Evolutionary conservation across 139 green algal genomes (phyloP), one percentile per base, ranked within the genome.

Genomic region (Zygnema cylindricum): DNA sequence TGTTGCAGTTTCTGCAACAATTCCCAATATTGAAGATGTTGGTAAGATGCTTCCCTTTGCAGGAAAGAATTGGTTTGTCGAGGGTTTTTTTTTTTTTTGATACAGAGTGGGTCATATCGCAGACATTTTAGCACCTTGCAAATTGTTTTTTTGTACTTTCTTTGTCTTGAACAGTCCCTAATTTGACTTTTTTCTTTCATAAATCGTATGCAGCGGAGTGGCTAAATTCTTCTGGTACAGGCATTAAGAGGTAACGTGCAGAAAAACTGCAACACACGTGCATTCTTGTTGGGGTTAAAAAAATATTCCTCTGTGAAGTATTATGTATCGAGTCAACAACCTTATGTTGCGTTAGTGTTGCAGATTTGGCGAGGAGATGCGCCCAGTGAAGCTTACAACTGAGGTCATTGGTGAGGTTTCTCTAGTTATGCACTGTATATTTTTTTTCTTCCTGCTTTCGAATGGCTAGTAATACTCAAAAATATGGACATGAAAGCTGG

Each of bases 1-100:
- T 86, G 87, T 98, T 39, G 96, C 96, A 2, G 95, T 98, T 0
- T 96, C 92, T 3, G 96, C 96, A 38, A 98, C 96, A 75, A 95
- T 98, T 55, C 95, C 96, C 41, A 98, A 98, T 85, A 88, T 95
- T 42, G 21, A 86, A 0, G 95, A 98, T 89, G 93, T 98, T 43
- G 96, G 92, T 11, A 81, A 77, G 1, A 38, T 16, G 49, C 7
- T 25, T 63, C 7, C n/a, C n/a, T n/a, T n/a, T n/a, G n/a, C n/a
- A n/a, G n/a, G n/a, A n/a, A n/a, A n/a, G n/a, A n/a, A n/a, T n/a
- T n/a, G n/a, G n/a, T n/a, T n/a, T n/a, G n/a, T n/a, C n/a, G n/a
- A n/a, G n/a, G n/a, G n/a, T n/a, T n/a, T n/a, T n/a, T n/a, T n/a
- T n/a, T n/a, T n/a, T n/a, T n/a, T n/a, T n/a, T n/a, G n/a, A n/a